A percentile compares a stretch with the other conserved stretches of the same genome.
Evolutionary conservation across 805 yeast genomes (phyloP).

Genomic region (Wickerhamomyces alni): DNA sequence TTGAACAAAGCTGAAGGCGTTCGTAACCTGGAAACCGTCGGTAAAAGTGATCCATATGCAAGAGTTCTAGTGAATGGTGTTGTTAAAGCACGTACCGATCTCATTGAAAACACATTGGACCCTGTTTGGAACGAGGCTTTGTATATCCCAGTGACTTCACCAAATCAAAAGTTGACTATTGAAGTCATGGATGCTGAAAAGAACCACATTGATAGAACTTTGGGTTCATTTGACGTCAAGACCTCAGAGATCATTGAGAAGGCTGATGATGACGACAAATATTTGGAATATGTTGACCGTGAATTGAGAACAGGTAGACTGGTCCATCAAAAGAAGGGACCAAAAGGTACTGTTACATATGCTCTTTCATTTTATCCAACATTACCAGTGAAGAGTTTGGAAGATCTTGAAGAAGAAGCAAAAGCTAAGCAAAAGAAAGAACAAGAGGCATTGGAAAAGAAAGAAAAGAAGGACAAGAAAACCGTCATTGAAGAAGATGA

Average conservation of each 20-base stretch:
- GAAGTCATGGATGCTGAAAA: constrained; percentile 92
- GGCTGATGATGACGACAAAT: constrained; percentile 48
- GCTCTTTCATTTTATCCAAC: constrained; percentile 79
- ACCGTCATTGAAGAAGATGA: constrained; percentile 31
- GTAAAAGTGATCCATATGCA: constrained; percentile 88
- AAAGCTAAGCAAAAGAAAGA: constrained; percentile 31
- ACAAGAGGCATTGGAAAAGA: constrained; percentile 24
- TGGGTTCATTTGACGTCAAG: constrained; percentile 75
- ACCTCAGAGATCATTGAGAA: constrained; percentile 62
- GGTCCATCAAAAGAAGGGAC: constrained; percentile 67
- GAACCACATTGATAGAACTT: constrained; percentile 72
- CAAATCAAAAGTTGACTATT: constrained; percentile 73
- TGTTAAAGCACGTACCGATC: constrained; percentile 70
- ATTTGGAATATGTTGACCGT: constrained; percentile 50
- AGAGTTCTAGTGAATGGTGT: constrained; percentile 74
- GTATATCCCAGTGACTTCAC: constrained; percentile 76
- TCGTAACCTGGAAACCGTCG: constrained; percentile 81
- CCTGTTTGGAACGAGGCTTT: constrained; percentile 85
- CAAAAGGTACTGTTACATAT: constrained; percentile 76
- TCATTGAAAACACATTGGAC: constrained; percentile 56
- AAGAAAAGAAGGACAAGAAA: constrained; percentile 26
- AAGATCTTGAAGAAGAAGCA: constrained; percentile 56
- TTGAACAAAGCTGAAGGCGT: constrained; percentile 68
- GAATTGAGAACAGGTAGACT: constrained; percentile 56
- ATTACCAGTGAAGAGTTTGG: constrained; percentile 70